Percentiles rank a stretch among this genome's conserved stretches.
Conservation (phyloP, 306 rosid species). For the Argentina anserina region DNA sequence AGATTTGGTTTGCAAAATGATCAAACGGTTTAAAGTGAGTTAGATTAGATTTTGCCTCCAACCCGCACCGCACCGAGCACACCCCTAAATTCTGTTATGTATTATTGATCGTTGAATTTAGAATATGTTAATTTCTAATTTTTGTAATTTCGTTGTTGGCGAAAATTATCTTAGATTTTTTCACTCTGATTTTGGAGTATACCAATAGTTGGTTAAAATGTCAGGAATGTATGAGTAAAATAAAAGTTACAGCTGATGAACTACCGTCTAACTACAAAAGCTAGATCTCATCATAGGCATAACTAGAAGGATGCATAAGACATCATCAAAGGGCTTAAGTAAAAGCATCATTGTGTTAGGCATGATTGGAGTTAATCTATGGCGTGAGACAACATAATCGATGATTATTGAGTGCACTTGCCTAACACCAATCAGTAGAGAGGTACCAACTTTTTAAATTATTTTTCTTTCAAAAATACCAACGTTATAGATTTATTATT, state of each 20-base stretch:
- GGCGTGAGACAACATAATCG: slow-evolving; percentile 23
- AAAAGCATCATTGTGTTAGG: slow-evolving; percentile 24
- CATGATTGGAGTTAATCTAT: slow-evolving; percentile 32
- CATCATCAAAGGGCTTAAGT: background rate
- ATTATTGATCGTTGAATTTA: background rate
- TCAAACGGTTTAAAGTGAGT: too few species aligned
- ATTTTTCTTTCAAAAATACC: background rate
- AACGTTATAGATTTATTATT: too few species aligned
- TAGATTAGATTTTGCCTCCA: too few species aligned
- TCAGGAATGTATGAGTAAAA: background rate
- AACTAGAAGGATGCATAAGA: background rate
- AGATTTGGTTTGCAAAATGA: too few species aligned
- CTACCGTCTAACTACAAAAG: background rate
- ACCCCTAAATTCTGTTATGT: background rate
- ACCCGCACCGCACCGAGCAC: too few species aligned
- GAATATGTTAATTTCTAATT: background rate
- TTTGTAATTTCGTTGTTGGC: background rate
- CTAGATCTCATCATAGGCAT: background rate
- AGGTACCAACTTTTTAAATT: background rate
- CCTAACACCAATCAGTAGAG: background rate
- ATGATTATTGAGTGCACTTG: background rate
- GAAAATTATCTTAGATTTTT: too few species aligned
- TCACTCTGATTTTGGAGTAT: background rate
- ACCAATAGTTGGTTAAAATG: background rate
- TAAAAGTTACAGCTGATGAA: background rate